Evolutionary conservation across 1,284 basidiomycete species (phyloP).

Genomic region (Ganoderma lucidum): DNA sequence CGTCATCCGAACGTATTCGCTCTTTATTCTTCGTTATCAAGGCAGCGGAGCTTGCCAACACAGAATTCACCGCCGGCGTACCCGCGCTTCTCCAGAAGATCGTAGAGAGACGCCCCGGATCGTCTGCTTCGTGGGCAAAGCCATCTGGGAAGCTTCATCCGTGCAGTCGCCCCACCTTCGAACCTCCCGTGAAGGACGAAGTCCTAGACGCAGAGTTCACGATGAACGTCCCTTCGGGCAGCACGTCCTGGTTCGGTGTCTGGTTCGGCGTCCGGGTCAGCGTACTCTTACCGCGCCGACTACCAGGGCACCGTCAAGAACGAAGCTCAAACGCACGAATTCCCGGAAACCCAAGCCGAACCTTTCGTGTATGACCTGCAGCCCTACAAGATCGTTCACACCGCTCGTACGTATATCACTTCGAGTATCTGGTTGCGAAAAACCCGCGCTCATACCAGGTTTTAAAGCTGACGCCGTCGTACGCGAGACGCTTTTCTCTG

Average conservation of each 20-base stretch:
- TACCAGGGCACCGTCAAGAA: background rate
- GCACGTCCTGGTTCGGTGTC: background rate
- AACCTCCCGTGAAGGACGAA: background rate
- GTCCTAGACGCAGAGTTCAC: background rate
- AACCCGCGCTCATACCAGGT: background rate
- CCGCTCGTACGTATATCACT: conserved; percentile 22
- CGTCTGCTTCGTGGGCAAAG: conserved; percentile 78
- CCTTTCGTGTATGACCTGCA: conserved; percentile 47
- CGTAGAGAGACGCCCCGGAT: conserved; percentile 55
- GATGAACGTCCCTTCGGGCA: background rate
- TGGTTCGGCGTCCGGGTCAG: background rate
- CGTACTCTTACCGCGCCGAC: background rate
- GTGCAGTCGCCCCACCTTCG: conserved; percentile 17
- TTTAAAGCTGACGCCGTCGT: conserved; percentile 12
- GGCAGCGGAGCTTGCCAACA: conserved; percentile 37
- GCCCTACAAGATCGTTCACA: conserved; percentile 56
- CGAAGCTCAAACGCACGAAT: background rate
- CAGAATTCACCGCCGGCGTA: conserved; percentile 38
- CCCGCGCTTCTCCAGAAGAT: conserved; percentile 64
- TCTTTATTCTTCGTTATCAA: conserved; percentile 9
- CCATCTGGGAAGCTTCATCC: conserved; percentile 61
- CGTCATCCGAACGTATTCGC: background rate
- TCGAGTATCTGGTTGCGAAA: background rate
- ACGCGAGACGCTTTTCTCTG: conserved; percentile 69
- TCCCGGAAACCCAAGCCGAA: background rate